Evolutionary conservation across 257 asterid genomes (phyloP).

Genomic region (Oldenlandia corymbosa): DNA sequence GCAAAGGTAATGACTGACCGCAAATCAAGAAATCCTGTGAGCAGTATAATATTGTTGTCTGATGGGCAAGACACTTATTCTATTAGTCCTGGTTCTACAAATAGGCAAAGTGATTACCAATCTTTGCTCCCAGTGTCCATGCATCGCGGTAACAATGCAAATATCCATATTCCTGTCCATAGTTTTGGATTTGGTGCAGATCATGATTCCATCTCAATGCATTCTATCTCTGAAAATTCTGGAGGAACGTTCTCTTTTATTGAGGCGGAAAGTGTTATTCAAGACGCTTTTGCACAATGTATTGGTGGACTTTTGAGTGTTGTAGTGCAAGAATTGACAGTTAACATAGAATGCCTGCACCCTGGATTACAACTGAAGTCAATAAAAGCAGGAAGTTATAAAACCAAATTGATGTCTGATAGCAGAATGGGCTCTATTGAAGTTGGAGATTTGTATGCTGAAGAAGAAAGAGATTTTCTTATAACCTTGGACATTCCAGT

Average conservation of each 20-base stretch:
- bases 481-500: constrained; percentile 54
- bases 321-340: constrained; percentile 57
- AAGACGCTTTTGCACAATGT: constrained; percentile 99
- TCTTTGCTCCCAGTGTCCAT: constrained; percentile 57
- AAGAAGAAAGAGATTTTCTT: constrained; percentile 83
- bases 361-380: constrained; percentile 38
- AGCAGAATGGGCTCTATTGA: constrained; percentile 46
- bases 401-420: constrained; percentile 29
- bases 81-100: constrained; percentile 18
- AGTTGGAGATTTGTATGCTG: constrained; percentile 86
- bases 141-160: constrained; percentile 31
- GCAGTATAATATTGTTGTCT: constrained; percentile 69
- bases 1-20: constrained; percentile 75
- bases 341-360: constrained; percentile 62
- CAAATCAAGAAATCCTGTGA: constrained; percentile 58
- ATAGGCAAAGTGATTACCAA: constrained; percentile 16
- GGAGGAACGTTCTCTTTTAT: constrained; percentile 97
- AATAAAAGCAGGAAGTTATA: constrained; percentile 79
- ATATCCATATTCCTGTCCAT: constrained; percentile 63
- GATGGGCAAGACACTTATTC: constrained; percentile 91
- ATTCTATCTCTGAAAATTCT: constrained; percentile 63
- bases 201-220: constrained; percentile 83
- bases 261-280: constrained; percentile 71
- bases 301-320: constrained; percentile 90
- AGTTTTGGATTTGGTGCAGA: constrained; percentile 88